phyloP scores from a whole-genome alignment of 257 asterid species.

The Ilex aquifolium region DNA sequence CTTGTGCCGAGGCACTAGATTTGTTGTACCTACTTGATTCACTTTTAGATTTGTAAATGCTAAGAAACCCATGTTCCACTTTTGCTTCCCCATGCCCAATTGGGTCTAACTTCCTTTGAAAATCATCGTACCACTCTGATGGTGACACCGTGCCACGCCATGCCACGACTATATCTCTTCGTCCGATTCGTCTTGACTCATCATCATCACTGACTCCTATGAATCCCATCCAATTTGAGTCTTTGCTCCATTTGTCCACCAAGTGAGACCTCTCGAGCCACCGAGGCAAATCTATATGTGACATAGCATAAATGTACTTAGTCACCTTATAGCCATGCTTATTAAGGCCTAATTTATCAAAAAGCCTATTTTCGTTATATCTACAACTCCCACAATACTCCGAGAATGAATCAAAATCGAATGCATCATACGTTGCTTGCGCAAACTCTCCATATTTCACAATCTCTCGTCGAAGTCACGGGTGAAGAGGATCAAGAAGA shows the following conservation, averaged over 20 bases:
- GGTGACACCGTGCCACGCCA: constrained; percentile 81
- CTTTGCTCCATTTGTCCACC: constrained; percentile 59
- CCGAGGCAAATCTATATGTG: constrained; percentile 54
- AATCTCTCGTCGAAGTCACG: constrained; percentile 55
- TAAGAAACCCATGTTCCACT: constrained; percentile 72
- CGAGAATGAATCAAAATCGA: constrained; percentile 53
- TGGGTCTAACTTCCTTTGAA: constrained; percentile 53
- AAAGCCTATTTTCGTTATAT: constrained; percentile 40
- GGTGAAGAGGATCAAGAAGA: constrained; percentile 65
- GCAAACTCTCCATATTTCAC: constrained; percentile 75
- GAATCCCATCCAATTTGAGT: constrained; percentile 82
- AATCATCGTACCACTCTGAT: constrained; percentile 72
- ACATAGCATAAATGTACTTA: constrained; percentile 61
- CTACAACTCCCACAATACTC: constrained; percentile 71
- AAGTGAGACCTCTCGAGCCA: constrained; percentile 56
- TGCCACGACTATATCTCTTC: constrained; percentile 63
- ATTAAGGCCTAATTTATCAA: constrained; percentile 39
- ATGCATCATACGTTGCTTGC: constrained; percentile 72
- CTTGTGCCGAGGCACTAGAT: constrained; percentile 72
- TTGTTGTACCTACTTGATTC: constrained; percentile 55
- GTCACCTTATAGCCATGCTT: constrained; percentile 43
- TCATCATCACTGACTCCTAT: constrained; percentile 56
- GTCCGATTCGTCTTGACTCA: constrained; percentile 56
- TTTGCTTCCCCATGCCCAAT: constrained; percentile 54
- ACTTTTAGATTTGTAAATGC: constrained; percentile 65